phyloP scores from a whole-genome alignment of 2,329 filamentous ascomycete genomes.

The Lecanicillium sp. region DNA sequence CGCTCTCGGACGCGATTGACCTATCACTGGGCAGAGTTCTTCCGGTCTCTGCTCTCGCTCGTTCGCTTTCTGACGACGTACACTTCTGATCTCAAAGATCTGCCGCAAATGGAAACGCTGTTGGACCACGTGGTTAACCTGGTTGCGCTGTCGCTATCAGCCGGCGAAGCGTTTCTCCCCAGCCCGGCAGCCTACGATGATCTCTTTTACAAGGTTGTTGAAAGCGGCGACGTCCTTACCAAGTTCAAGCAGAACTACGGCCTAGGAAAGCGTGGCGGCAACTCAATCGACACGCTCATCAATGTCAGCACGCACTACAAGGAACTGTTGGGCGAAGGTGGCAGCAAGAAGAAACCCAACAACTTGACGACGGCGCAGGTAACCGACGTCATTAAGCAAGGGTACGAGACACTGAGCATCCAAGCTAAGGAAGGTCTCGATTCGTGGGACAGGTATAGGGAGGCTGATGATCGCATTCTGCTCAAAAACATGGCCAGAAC shows the following conservation, averaged over 20 bases:
- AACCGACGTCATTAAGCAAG: constrained; percentile 86
- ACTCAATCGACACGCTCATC: constrained; percentile 78
- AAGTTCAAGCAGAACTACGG: constrained; percentile 78
- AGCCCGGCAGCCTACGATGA: constrained; percentile 87
- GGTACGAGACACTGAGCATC: constrained; percentile 91
- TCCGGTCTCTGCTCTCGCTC: constrained; percentile 80
- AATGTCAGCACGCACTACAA: constrained; percentile 83
- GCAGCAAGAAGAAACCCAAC: constrained; percentile 46
- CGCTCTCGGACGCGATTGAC: constrained; percentile 72
- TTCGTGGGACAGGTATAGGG: constrained; percentile 78
- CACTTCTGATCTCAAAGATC: constrained; percentile 63
- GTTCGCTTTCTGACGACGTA: constrained; percentile 90
- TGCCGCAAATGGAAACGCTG: constrained; percentile 65
- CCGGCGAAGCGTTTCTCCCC: constrained; percentile 85
- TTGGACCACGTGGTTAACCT: constrained; percentile 75
- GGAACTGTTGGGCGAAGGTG: constrained; percentile 61
- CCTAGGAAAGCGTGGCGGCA: constrained; percentile 50
- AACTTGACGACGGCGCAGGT: constrained; percentile 79
- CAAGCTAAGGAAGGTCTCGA: constrained; percentile 82
- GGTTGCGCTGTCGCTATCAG: constrained; percentile 74
- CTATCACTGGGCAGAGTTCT: constrained; percentile 96
- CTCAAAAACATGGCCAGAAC: constrained; percentile 82
- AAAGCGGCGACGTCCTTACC: constrained; percentile 74
- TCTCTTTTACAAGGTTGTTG: constrained; percentile 96
- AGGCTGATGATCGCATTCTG: constrained; percentile 76